phyloP scores from a whole-genome alignment of 1,284 basidiomycete species.

The Apiotrichum mycotoxinovorans region DNA sequence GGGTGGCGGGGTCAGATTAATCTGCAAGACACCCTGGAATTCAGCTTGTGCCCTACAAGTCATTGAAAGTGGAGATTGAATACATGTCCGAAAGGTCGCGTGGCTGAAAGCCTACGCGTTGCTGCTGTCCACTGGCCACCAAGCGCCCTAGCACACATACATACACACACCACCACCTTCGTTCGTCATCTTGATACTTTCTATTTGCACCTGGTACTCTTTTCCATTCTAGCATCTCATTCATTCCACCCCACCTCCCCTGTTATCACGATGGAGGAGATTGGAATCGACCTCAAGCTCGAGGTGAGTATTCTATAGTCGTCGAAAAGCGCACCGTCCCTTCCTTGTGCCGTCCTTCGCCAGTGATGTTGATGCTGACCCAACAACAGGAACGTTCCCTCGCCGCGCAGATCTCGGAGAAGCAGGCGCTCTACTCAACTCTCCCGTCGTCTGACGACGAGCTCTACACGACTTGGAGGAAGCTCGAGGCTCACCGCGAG shows the following conservation, averaged over 20 bases:
- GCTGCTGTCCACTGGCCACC: background rate
- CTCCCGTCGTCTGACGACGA: constrained; percentile 78
- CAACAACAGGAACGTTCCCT: constrained; percentile 79
- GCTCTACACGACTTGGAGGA: constrained; percentile 92
- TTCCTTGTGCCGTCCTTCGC: too few relatives aligned
- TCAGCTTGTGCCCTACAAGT: too few relatives aligned
- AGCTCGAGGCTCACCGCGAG: constrained; percentile 84
- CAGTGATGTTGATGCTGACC: constrained; percentile 1
- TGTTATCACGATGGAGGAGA: constrained; percentile 51
- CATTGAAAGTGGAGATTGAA: constrained; percentile 24
- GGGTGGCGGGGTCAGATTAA: too few relatives aligned
- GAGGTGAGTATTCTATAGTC: constrained; percentile 57
- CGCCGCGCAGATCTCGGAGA: constrained; percentile 79
- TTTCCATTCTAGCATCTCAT: background rate
- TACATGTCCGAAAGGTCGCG: constrained; percentile 16
- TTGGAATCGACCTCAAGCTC: constrained; percentile 73
- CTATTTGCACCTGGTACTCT: background rate
- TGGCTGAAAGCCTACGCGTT: constrained; percentile 20
- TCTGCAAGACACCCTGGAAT: background rate
- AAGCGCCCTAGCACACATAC: too few relatives aligned
- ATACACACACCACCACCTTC: too few relatives aligned
- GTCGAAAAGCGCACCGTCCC: too few relatives aligned
- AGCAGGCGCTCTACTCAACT: constrained; percentile 76
- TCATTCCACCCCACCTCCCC: constrained; percentile 5
- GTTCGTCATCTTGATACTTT: background rate